Conservation (phyloP, 2,329 filamentous ascomycete species). For the Hirsutella minnesotensis region DNA sequence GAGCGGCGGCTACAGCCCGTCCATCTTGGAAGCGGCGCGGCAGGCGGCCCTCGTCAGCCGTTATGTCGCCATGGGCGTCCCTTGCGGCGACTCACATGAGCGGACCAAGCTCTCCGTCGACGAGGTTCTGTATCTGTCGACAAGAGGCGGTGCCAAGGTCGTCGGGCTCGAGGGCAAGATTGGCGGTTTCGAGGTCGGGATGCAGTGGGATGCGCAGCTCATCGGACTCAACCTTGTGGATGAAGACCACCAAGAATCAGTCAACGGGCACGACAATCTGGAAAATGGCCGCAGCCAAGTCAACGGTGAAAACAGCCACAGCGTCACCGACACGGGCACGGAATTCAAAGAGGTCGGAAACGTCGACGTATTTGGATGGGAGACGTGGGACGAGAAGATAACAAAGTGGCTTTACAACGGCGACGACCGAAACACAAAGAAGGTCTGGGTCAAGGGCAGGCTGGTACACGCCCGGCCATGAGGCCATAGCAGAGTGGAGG, state of each 20-base stretch:
- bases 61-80: conserved; percentile 47
- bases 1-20: conserved; percentile 73
- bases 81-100: conserved; percentile 25
- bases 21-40: conserved; percentile 70
- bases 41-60: conserved; percentile 72
- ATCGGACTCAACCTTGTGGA: conserved; percentile 48
- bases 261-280: no score
- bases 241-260: conserved; percentile 19
- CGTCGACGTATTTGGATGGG: conserved; percentile 85
- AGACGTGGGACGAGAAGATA: conserved; percentile 74
- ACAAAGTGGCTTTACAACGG: conserved; percentile 94
- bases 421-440: conserved; percentile 80
- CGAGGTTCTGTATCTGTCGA: conserved; percentile 78
- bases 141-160: conserved; percentile 73
- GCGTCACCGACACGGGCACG: not conserved
- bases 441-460: conserved; percentile 79
- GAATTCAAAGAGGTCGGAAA: conserved; percentile 36
- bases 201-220: conserved; percentile 85
- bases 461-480: conserved; percentile 54
- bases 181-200: conserved; percentile 75
- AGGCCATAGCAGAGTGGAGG: not conserved
- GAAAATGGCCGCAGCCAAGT: no score
- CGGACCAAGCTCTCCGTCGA: conserved; percentile 64
- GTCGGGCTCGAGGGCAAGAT: conserved; percentile 61
- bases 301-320: no score